These are phyloP conservation scores for Dioscorea alata DNA, from an alignment of 106 monocot genomes.

Conservation along the genomic window DNA sequence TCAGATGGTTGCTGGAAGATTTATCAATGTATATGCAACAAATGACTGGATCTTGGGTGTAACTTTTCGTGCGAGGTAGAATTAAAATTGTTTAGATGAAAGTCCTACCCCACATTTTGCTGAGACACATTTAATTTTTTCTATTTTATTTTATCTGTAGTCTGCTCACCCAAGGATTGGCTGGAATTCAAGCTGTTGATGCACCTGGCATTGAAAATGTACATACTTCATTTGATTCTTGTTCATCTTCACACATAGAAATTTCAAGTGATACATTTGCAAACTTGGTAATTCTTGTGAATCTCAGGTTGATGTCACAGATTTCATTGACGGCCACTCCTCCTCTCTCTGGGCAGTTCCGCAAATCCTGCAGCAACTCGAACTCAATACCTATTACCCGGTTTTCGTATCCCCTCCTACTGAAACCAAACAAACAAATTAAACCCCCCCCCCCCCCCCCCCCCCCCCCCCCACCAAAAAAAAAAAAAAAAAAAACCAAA, in stretches of 20 bases:
- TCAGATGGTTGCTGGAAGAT: constrained; percentile 83
- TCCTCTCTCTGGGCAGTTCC: constrained; percentile 47
- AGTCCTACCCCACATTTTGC: neutral
- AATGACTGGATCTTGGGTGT: constrained; percentile 96
- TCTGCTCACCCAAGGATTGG: constrained; percentile 78
- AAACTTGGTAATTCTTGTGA: neutral
- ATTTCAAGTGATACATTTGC: neutral
- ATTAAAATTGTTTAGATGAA: neutral
- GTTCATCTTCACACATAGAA: neutral
- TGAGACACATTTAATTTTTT: neutral
- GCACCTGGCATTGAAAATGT: constrained; percentile 86
- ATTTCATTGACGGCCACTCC: constrained; percentile 73
- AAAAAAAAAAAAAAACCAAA: too few species aligned
- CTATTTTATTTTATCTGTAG: constrained; percentile 26
- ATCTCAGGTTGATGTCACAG: constrained; percentile 75
- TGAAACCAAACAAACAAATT: neutral
- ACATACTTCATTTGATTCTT: constrained; percentile 1
- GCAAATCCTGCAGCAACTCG: constrained; percentile 59
- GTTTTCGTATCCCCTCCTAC: constrained; percentile 29
- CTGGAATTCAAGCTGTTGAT: constrained; percentile 86
- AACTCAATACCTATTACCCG: constrained; percentile 56
- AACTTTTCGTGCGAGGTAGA: constrained; percentile 89
- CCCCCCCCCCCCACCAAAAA: too few species aligned
- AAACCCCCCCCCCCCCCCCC: too few species aligned
- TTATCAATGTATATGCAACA: constrained; percentile 77